A percentile compares a stretch with the other conserved stretches of the same genome.
These are phyloP conservation scores for Dipodascus albidus DNA, from an alignment of 805 yeast genomes.

Conservation along the genomic window DNA sequence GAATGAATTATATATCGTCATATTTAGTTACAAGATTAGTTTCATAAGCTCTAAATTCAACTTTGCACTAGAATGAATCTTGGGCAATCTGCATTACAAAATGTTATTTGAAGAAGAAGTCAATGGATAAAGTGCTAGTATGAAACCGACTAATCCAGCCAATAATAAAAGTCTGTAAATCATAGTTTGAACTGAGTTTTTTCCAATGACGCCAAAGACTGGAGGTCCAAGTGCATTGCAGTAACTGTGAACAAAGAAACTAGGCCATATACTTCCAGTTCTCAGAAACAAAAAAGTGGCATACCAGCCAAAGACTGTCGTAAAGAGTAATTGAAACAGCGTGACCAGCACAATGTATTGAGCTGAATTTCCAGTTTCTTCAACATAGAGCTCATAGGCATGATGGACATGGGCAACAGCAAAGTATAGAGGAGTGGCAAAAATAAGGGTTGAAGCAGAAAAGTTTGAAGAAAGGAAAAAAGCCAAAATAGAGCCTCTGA, in stretches of 20 bases:
- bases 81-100: background rate
- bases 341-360: constrained; percentile 25
- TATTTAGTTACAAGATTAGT: too few relatives aligned
- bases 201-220: constrained; percentile 10
- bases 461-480: constrained; percentile 16
- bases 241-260: constrained; percentile 46
- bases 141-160: constrained; percentile 34
- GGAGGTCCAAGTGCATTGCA: constrained; percentile 73
- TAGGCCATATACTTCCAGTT: constrained; percentile 43
- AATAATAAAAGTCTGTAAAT: constrained; percentile 26
- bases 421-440: constrained; percentile 50
- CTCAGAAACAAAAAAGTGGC: constrained; percentile 46
- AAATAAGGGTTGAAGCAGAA: constrained; percentile 16
- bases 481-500: constrained; percentile 37
- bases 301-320: constrained; percentile 59
- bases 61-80: too few relatives aligned
- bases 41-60: too few relatives aligned
- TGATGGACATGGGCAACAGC: constrained; percentile 77
- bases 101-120: background rate
- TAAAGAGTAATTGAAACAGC: constrained; percentile 47
- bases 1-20: too few relatives aligned
- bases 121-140: constrained; percentile 1
- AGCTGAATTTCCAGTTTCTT: constrained; percentile 17
- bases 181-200: constrained; percentile 12
- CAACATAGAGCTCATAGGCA: constrained; percentile 36